These are phyloP conservation scores for Phaeomoniella chlamydospora DNA, from an alignment of 2,329 filamentous ascomycete species.

Conservation along the genomic window DNA sequence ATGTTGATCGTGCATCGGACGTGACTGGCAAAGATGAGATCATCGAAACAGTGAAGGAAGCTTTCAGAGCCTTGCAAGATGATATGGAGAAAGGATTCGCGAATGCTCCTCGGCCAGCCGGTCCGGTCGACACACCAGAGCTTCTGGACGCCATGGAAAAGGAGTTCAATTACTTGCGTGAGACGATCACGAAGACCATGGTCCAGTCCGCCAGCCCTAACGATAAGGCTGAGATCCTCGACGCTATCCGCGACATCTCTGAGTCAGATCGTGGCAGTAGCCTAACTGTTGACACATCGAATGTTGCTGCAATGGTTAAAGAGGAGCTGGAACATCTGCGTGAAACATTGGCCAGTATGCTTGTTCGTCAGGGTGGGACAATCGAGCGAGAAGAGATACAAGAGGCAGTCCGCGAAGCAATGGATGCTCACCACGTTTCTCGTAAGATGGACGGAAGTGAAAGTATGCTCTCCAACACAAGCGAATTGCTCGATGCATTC, in stretches of 20 bases:
- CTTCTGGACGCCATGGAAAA: constrained; percentile 63
- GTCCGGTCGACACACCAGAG: constrained; percentile 42
- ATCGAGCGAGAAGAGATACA: constrained; percentile 54
- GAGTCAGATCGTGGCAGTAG: constrained; percentile 33
- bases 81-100: constrained; percentile 39
- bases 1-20: constrained; percentile 59
- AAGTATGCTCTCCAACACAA: constrained; percentile 36
- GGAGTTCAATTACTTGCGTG: constrained; percentile 69
- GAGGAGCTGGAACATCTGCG: constrained; percentile 48
- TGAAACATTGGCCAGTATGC: constrained; percentile 37
- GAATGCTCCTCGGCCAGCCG: constrained; percentile 20
- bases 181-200: constrained; percentile 58
- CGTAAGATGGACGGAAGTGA: constrained; percentile 42
- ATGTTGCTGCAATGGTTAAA: constrained; percentile 34
- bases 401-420: constrained; percentile 31
- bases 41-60: constrained; percentile 51
- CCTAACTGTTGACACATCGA: constrained; percentile 23
- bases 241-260: constrained; percentile 46
- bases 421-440: constrained; percentile 35
- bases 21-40: constrained; percentile 63
- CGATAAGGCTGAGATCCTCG: constrained; percentile 47
- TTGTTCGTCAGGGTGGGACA: constrained; percentile 30
- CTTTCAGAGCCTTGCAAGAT: constrained; percentile 47
- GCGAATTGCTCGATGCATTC: constrained; percentile 45
- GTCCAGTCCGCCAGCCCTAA: constrained; percentile 40